phyloP scores from a whole-genome alignment of 2,329 filamentous ascomycete genomes.

The Calonectria pteridis region DNA sequence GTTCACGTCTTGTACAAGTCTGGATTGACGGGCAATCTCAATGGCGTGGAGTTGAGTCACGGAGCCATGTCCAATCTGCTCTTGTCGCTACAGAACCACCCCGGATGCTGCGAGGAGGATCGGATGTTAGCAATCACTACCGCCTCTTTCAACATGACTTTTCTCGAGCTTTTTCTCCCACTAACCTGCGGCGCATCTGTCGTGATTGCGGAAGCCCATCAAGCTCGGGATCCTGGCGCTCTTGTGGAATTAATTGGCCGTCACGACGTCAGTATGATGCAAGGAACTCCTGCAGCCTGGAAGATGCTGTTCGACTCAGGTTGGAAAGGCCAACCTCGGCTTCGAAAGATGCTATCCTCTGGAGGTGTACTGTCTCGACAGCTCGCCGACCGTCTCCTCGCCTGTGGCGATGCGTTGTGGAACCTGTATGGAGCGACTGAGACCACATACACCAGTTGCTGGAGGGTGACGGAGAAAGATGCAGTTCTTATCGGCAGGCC shows the following conservation, averaged over 20 bases:
- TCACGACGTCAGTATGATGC: not conserved
- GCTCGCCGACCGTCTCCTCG: not conserved
- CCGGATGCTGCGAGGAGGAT: not conserved
- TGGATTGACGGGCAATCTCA: not conserved
- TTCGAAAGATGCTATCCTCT: not conserved
- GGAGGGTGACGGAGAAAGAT: not conserved
- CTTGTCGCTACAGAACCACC: not conserved
- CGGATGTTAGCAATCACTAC: not conserved
- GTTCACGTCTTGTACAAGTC: not conserved
- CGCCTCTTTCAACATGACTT: not conserved
- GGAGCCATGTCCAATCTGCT: not conserved
- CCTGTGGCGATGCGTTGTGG: not conserved
- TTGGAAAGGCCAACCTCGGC: not conserved
- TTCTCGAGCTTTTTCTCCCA: not conserved
- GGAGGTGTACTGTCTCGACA: not conserved
- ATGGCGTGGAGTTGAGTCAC: not conserved
- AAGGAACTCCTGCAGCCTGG: not conserved
- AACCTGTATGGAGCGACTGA: not conserved
- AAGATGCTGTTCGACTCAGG: not conserved
- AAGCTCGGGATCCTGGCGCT: not conserved
- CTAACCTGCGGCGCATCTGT: not conserved
- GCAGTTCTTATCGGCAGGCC: not conserved
- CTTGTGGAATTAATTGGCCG: not conserved
- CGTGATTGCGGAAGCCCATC: not conserved
- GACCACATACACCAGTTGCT: not conserved